Evolutionary conservation across 1,139 yeast genomes (phyloP).

Genomic region (Lodderomyces parapsilosis): DNA sequence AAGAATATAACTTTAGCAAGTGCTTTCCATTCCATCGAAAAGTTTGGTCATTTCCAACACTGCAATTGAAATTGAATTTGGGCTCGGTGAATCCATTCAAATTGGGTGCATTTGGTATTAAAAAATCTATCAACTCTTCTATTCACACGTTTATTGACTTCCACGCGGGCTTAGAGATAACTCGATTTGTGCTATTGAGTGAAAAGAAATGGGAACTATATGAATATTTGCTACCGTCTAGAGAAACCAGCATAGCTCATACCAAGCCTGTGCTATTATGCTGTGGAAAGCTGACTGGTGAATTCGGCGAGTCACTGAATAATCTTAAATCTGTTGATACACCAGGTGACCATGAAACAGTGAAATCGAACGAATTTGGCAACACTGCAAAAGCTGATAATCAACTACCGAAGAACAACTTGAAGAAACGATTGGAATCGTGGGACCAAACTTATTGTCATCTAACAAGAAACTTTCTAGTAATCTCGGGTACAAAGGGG

Average conservation of each 20-base stretch:
- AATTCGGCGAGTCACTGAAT: conserved; percentile 53
- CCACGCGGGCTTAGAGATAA: conserved; percentile 44
- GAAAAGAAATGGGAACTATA: conserved; percentile 75
- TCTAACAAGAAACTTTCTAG: conserved; percentile 57
- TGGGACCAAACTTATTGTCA: conserved; percentile 74
- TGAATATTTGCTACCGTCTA: conserved; percentile 31
- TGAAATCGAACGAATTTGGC: conserved; percentile 36
- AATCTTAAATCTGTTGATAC: conserved; percentile 19
- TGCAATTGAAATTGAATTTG: conserved; percentile 49
- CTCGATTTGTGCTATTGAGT: conserved; percentile 61
- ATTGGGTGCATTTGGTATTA: conserved; percentile 27
- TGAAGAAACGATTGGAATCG: conserved; percentile 29
- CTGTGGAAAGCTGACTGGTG: conserved; percentile 70
- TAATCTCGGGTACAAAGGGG: conserved; percentile 75
- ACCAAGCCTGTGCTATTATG: conserved; percentile 57
- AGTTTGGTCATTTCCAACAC: conserved; percentile 62
- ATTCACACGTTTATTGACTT: conserved; percentile 48
- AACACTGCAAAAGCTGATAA: neutral
- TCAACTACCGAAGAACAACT: conserved; percentile 19
- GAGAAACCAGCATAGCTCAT: conserved; percentile 13
- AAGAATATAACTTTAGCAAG: conserved; percentile 67
- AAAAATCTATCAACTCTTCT: conserved; percentile 57
- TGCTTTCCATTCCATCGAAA: conserved; percentile 84
- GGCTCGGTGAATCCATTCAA: conserved; percentile 32
- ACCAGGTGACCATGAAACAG: conserved; percentile 19